These are phyloP conservation scores for Ordospora colligata DNA, from an alignment of 371 early-diverging fungal species.

Conservation along the genomic window DNA sequence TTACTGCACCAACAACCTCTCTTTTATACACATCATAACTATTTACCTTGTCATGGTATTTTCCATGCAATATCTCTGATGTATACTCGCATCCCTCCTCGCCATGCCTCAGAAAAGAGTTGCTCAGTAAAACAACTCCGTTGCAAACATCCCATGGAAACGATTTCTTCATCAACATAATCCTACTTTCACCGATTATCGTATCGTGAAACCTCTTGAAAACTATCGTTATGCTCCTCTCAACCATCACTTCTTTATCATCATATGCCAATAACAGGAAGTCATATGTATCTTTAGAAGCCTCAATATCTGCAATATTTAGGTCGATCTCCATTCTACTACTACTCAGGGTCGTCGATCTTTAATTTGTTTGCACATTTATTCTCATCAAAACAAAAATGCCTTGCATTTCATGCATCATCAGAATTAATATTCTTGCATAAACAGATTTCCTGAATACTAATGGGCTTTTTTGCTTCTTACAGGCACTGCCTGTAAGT, in stretches of 20 bases:
- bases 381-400: no score
- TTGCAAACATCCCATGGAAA: neutral
- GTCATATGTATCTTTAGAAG: neutral
- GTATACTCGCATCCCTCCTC: neutral
- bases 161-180: neutral
- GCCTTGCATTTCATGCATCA: no score
- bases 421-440: no score
- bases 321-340: neutral
- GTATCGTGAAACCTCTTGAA: slow-evolving; percentile 5
- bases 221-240: neutral
- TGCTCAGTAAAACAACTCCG: neutral
- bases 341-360: no score
- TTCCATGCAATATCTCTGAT: neutral
- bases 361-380: no score
- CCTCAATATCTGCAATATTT: neutral
- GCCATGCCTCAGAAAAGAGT: neutral
- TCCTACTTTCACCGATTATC: neutral
- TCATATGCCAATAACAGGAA: neutral
- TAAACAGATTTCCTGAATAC: no score
- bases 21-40: neutral
- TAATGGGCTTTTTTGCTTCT: no score
- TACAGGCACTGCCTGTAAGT: no score
- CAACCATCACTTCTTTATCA: neutral
- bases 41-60: neutral
- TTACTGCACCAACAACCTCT: neutral